A percentile compares a stretch with the other conserved stretches of the same genome.
phyloP scores from a whole-genome alignment of 1,284 basidiomycete species.

The Ustilago shanxiensis region DNA sequence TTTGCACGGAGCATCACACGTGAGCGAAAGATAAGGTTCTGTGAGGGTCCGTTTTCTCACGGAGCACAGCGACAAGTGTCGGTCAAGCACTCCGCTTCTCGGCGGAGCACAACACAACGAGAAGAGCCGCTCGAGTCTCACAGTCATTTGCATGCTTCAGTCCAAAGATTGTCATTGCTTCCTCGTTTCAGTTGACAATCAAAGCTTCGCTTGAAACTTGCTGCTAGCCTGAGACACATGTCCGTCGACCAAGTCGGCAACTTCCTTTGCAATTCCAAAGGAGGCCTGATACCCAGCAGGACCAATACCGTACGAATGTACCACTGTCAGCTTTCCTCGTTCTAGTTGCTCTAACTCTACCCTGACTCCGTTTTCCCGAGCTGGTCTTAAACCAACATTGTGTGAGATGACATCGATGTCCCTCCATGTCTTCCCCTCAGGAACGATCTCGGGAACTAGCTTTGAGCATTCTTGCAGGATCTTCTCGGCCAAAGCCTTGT shows the following conservation, averaged over 20 bases:
- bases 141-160: no score
- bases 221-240: neutral
- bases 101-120: no score
- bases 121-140: no score
- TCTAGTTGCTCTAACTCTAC: conserved; percentile 46
- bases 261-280: conserved; percentile 65
- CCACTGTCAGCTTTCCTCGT: conserved; percentile 29
- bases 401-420: conserved; percentile 51
- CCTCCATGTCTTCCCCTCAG: conserved; percentile 50
- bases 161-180: neutral
- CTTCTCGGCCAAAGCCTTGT: conserved; percentile 71
- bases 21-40: no score
- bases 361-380: conserved; percentile 51
- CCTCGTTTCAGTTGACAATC: neutral
- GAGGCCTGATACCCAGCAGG: conserved; percentile 65
- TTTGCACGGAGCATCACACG: neutral
- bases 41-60: no score
- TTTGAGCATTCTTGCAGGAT: conserved; percentile 72
- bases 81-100: no score
- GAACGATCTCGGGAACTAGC: conserved; percentile 52
- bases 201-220: neutral
- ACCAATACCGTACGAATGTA: conserved; percentile 63
- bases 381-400: conserved; percentile 60
- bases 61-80: neutral
- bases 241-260: conserved; percentile 48